Conservation (phyloP, 2,329 filamentous ascomycete genomes). For the Cordyceps cicadae region DNA sequence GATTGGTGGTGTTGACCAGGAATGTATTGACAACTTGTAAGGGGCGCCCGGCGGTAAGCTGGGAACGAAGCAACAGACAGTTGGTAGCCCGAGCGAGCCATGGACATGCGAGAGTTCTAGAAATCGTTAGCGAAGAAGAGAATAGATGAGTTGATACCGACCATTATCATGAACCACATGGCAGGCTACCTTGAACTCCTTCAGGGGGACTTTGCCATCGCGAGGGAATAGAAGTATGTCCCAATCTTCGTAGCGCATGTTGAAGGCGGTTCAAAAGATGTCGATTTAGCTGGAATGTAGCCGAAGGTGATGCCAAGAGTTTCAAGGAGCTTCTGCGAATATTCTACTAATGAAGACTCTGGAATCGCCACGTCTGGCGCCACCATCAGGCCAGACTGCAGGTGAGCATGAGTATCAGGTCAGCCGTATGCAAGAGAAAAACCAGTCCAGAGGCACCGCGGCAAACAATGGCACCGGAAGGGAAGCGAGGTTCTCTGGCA, state of each 20-base stretch:
- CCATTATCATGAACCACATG: conserved; percentile 53
- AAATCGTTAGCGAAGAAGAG: neutral
- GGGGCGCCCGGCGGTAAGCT: conserved; percentile 48
- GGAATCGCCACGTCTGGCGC: neutral
- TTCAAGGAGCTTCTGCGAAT: neutral
- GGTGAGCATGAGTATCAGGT: neutral
- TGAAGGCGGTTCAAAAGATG: conserved; percentile 18
- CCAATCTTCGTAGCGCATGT: conserved; percentile 81
- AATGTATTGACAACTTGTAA: conserved; percentile 69
- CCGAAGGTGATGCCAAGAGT: neutral
- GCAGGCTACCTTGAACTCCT: conserved; percentile 75
- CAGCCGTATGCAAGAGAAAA: neutral
- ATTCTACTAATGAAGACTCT: neutral
- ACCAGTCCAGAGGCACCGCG: neutral
- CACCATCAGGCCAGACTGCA: neutral
- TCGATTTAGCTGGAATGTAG: neutral
- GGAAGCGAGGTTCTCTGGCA: neutral
- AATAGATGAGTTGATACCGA: conserved; percentile 14
- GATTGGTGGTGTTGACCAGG: conserved; percentile 55
- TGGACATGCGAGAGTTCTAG: conserved; percentile 45
- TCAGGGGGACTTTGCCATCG: conserved; percentile 59
- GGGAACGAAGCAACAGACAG: conserved; percentile 63
- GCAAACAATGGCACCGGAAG: neutral
- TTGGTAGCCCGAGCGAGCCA: conserved; percentile 47
- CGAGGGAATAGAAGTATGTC: conserved; percentile 72